Evolutionary conservation across 2,329 filamentous ascomycete genomes (phyloP), one percentile per base, ranked within the genome.

Genomic region (Diaporthe amygdali): DNA sequence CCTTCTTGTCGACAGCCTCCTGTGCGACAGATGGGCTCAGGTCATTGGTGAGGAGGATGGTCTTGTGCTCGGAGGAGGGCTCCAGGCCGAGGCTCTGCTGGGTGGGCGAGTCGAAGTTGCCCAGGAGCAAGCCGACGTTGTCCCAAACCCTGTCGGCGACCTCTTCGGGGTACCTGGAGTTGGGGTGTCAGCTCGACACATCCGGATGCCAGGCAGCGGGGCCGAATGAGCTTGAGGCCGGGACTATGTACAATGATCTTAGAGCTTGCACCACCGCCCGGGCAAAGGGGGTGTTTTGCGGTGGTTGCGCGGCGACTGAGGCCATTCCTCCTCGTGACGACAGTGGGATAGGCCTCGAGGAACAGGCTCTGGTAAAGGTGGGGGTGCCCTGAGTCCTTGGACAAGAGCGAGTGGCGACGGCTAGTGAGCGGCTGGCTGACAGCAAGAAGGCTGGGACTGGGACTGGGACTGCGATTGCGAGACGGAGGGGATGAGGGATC

Each of bases 131-230:
- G 63, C 96, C 96, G n/a, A 97, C 97, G 79, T 99, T 99, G 81
- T 99, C 96, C 88, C 95, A 99, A 75, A 93, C 91, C 76, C 92
- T 92, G 79, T 98, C 96, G 12, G 96, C 96, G 51, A 98, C 86
- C 72, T 91, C 90, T 79, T 97, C 94, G 0, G 96, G 96, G 79
- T 97, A 99, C 72, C 95, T 96, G 63, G 9, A 51, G 46, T 7
- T 5, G 25, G 55, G 27, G 15, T 34, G 47, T 72, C 27, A 71
- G 71, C 41, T 15, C 25, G 52, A 7, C 14, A 39, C 30, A 34
- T 74, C 25, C 71, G 27, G 64, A 15, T 46, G 27, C 22, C 41
- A 34, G 44, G 52, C 22, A 34, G 27, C 52, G 56, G 9, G 20
- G 22, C 25, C 22, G 56, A 15, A n/a, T 37, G 44, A 47, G 12